A percentile compares a stretch with the other conserved stretches of the same genome.
phyloP scores from a whole-genome alignment of 495 filamentous ascomycete genomes.

The Neurospora tetraspora region DNA sequence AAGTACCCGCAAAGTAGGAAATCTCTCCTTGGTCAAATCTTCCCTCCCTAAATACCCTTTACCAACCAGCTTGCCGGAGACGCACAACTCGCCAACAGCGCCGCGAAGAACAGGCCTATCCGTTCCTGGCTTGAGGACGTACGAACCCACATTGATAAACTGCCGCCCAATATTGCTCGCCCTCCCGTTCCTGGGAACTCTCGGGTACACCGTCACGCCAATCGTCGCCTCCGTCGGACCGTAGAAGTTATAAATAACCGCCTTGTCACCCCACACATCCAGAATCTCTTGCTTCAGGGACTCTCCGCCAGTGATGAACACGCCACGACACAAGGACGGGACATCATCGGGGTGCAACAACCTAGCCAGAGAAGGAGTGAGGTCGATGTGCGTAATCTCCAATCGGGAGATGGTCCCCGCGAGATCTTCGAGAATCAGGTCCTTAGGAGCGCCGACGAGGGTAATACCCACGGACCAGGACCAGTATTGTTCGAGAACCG shows the following conservation, averaged over 20 bases:
- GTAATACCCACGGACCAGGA: slow-evolving; percentile 78
- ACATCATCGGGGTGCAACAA: slow-evolving; percentile 55
- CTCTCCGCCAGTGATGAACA: slow-evolving; percentile 72
- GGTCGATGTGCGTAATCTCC: slow-evolving; percentile 76
- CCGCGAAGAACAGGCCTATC: slow-evolving; percentile 65
- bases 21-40: slow-evolving; percentile 54
- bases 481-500: slow-evolving; percentile 82
- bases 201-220: slow-evolving; percentile 69
- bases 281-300: slow-evolving; percentile 59
- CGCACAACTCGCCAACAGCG: slow-evolving; percentile 75
- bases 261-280: slow-evolving; percentile 53
- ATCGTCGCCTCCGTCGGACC: slow-evolving; percentile 90
- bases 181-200: slow-evolving; percentile 59
- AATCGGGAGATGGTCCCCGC: slow-evolving; percentile 56
- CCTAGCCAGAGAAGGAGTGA: slow-evolving; percentile 60
- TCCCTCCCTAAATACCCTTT: slow-evolving; percentile 77
- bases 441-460: slow-evolving; percentile 64
- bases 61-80: slow-evolving; percentile 76
- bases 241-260: slow-evolving; percentile 64
- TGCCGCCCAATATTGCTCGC: slow-evolving; percentile 78
- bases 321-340: slow-evolving; percentile 54
- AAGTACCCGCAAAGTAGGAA: slow-evolving; percentile 44
- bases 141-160: slow-evolving; percentile 73
- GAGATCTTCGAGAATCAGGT: slow-evolving; percentile 70
- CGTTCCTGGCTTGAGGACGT: slow-evolving; percentile 61